Base-by-base conservation (phyloP, 1,139 yeast species). In the Hyphopichia fennica region DNA sequence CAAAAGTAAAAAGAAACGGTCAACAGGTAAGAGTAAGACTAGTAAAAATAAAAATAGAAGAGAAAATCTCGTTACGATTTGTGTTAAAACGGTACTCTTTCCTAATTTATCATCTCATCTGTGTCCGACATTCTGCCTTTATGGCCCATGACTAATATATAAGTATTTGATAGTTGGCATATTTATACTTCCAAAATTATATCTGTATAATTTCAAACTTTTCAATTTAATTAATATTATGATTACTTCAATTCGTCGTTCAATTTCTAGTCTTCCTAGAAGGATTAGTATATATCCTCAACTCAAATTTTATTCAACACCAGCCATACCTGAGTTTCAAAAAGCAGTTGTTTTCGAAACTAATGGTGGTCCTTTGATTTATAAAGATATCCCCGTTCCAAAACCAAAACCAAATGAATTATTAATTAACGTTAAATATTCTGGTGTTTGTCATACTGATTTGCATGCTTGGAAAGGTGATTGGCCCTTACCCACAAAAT, bases 381-480 rank as follows among this genome's bases (percentile, higher is more conserved):
- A 81, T 70, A 77, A 71, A 60, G 85, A 82, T 52, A 77, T 82
- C 47, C 82, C 86, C 30, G 84, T 81, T 38, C 87, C 87, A 41
- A 63, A 57, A 44, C 87, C 87, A 45, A 74, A 70, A 53, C 67
- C 82, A 45, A 79, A 77, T 54, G 84, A 82, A 62, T 65, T 82
- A 44, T 70, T 82, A 56, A 66, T 82, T 68, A 77, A 82, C 57
- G 77, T 82, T 61, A 75, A 77, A 63, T 82, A 78, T 68, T 77
- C 85, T 22, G 86, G 86, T 57, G 85, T 81, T 38, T 81, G 86
- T 62, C 87, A 80, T 65, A 80, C 85, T 34, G 87, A 81, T 57
- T 72, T 82, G 60, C 87, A 82, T 64, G 86, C 85, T 49, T 81
- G 84, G 84, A 77, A 81, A 61, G 87, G 86, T 51, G 88, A 82